Conservation (phyloP, 768 basidiomycete species). For the Strobilomyces confusus region DNA sequence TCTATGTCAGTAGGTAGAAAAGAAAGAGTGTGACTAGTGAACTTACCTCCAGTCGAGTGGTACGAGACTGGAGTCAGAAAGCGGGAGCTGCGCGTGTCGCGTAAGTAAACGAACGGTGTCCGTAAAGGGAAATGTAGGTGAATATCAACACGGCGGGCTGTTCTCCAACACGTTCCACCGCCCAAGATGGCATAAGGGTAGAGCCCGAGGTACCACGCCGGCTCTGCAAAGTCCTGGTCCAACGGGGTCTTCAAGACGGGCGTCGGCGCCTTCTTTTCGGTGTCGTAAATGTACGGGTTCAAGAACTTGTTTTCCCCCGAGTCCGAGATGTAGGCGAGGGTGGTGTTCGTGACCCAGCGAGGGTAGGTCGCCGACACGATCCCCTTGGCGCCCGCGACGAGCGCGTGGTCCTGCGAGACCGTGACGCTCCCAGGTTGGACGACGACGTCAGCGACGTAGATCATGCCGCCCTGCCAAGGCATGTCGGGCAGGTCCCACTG, state of each 20-base stretch:
- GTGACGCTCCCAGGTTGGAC: background rate
- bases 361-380: constrained; percentile 36
- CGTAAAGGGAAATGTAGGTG: too few relatives aligned
- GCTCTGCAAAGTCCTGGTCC: constrained; percentile 23
- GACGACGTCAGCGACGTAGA: constrained; percentile 48
- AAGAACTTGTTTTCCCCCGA: constrained; percentile 48
- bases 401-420: background rate
- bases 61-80: too few relatives aligned
- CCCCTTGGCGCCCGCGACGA: constrained; percentile 45
- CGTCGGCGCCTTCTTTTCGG: constrained; percentile 28
- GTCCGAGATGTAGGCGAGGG: constrained; percentile 58
- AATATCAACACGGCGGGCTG: too few relatives aligned
- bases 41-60: too few relatives aligned
- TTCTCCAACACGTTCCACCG: too few relatives aligned
- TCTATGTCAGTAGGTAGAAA: too few relatives aligned
- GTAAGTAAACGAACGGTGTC: too few relatives aligned
- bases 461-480: constrained; percentile 66
- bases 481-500: constrained; percentile 68
- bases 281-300: constrained; percentile 39
- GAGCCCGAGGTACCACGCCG: constrained; percentile 14
- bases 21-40: too few relatives aligned
- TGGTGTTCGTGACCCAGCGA: constrained; percentile 40
- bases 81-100: too few relatives aligned
- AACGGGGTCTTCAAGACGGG: constrained; percentile 18
- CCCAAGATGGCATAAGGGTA: constrained; percentile 26